Evolutionary conservation across 345 rosid species (phyloP), one percentile per base, ranked within the genome.

Genomic region (Arabis hirsuta): DNA sequence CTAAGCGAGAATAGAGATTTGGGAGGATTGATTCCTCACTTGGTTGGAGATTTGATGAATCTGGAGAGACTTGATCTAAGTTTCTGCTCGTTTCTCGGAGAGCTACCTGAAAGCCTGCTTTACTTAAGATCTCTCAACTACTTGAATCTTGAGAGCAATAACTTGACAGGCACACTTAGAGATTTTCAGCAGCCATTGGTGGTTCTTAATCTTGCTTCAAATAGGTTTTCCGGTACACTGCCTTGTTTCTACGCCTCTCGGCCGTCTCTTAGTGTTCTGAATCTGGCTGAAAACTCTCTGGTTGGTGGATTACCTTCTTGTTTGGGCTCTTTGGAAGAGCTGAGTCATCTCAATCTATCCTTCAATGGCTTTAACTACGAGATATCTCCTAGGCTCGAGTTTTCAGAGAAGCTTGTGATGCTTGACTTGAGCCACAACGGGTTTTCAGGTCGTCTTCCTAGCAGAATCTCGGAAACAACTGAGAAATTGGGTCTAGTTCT

Each of bases 271-370:
- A 76, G 22, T 57, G 69, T 84, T 46, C 54, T 94, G 73, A 84
- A 83, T 75, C 82, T 90, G 32, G 92, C 86, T 36, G 76, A 81
- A 31, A 94, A 94, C 77, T 82, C 86, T 64, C 67, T 94, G 32
- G 67, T 83, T 44, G 98, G 98, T 57, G 98, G 98, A 1, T 81
- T 94, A 45, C 97, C 98, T 76, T 87, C 97, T 5, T 93, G 98
- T 78, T 80, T 93, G 43, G 83, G 88, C 54, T 87, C 96, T 5
- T 77, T 90, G 8, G 19, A 76, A 55, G 78, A 77, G 24, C 65
- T 94, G 78, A 77, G 69, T 1, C 89, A 83, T 79, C 60, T 94
- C 32, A 94, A 94, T 80, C 79, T 94, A 13, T 90, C 97, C 0
- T 82, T 56, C 48, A 94, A 94, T 71, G 86, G 55, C 67, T 77